Evolutionary conservation across 495 filamentous ascomycete species (phyloP).

Genomic region (Parachaetomium inaequale): DNA sequence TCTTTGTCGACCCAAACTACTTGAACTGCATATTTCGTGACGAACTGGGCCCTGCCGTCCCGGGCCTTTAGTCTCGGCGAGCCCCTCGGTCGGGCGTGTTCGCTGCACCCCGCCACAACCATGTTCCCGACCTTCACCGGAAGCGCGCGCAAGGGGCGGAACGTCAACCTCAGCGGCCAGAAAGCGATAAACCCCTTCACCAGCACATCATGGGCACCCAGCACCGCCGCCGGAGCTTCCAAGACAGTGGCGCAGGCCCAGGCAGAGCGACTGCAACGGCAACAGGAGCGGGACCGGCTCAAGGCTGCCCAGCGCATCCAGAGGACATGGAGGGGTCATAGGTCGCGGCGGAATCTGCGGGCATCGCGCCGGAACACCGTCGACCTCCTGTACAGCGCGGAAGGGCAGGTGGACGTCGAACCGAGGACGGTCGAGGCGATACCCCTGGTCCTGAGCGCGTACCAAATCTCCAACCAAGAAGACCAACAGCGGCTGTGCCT

Average conservation of each 20-base stretch:
- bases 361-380: conserved; percentile 60
- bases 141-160: conserved; percentile 74
- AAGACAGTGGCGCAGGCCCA: conserved; percentile 81
- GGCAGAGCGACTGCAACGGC: conserved; percentile 72
- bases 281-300: conserved; percentile 75
- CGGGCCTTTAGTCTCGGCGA: neutral
- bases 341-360: conserved; percentile 56
- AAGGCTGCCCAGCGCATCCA: conserved; percentile 74
- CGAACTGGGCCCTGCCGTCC: neutral
- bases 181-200: conserved; percentile 68
- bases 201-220: conserved; percentile 45
- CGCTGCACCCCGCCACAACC: neutral
- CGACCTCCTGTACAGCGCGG: conserved; percentile 51
- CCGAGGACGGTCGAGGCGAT: conserved; percentile 32
- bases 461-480: conserved; percentile 27
- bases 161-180: conserved; percentile 92
- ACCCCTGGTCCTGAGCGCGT: conserved; percentile 36
- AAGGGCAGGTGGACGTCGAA: conserved; percentile 11
- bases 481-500: conserved; percentile 38
- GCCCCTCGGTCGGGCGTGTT: neutral
- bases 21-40: neutral
- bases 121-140: conserved; percentile 95
- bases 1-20: neutral
- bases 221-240: conserved; percentile 55
- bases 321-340: conserved; percentile 77